Conservation (phyloP, 2,329 filamentous ascomycete genomes). For the Cryphonectria japonica region DNA sequence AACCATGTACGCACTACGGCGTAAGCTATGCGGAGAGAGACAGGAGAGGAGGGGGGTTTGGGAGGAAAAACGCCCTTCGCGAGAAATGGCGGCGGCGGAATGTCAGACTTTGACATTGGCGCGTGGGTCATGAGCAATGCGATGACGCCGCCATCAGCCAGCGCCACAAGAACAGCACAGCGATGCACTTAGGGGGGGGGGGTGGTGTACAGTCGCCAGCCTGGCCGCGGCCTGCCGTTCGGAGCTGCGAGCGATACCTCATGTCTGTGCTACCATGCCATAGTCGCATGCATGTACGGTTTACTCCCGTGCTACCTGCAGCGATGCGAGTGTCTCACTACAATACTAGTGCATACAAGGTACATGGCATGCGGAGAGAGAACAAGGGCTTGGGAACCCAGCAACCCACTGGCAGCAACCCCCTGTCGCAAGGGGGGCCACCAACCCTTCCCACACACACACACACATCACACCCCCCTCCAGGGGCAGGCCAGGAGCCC, state of each 20-base stretch:
- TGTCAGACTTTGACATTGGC: slow-evolving; percentile 5
- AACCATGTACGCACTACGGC: background rate
- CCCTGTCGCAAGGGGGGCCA: slow-evolving; percentile 1
- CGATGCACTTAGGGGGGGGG: background rate
- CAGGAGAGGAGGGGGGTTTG: background rate
- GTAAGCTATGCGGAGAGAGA: background rate
- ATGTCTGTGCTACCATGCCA: background rate
- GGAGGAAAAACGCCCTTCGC: background rate
- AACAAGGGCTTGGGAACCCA: slow-evolving; percentile 6
- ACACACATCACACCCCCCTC: background rate
- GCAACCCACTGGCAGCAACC: slow-evolving; percentile 8
- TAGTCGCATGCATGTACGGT: background rate
- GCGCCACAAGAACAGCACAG: background rate
- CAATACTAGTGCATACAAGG: background rate
- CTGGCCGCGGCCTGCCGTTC: background rate
- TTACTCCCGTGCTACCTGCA: slow-evolving; percentile 14
- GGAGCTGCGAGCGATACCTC: background rate
- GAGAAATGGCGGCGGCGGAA: slow-evolving; percentile 15
- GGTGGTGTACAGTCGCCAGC: background rate
- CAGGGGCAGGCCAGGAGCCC: slow-evolving; percentile 1
- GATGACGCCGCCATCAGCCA: slow-evolving; percentile 12
- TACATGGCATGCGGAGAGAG: background rate
- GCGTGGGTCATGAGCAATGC: slow-evolving; percentile 27
- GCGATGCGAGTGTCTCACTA: slow-evolving; percentile 9
- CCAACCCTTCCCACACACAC: background rate